A percentile compares a stretch with the other conserved stretches of the same genome.
phyloP scores from a whole-genome alignment of 1,284 basidiomycete genomes.

The Marasmius sp. region DNA sequence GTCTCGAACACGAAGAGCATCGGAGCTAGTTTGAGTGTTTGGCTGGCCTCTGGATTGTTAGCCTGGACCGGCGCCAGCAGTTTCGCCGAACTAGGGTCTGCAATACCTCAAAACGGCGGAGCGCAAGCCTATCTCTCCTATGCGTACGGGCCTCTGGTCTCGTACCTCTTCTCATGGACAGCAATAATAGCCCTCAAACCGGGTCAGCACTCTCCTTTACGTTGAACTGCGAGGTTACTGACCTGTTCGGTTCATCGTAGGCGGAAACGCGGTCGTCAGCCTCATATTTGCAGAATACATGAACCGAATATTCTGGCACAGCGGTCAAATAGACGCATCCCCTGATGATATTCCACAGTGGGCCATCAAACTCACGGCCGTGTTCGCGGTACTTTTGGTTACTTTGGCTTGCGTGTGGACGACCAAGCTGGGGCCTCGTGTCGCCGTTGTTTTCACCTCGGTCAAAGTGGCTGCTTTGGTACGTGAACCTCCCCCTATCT shows the following conservation, averaged over 20 bases:
- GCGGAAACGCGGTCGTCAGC: conserved; percentile 67
- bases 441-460: conserved; percentile 83
- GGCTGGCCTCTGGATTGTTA: conserved; percentile 77
- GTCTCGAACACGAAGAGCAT: conserved; percentile 84
- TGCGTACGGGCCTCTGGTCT: conserved; percentile 83
- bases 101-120: conserved; percentile 86
- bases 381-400: conserved; percentile 70
- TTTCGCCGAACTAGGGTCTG: conserved; percentile 84
- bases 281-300: conserved; percentile 87
- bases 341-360: conserved; percentile 84
- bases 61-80: conserved; percentile 94
- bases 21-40: conserved; percentile 81
- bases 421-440: conserved; percentile 76
- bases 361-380: conserved; percentile 90
- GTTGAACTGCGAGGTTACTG: not conserved
- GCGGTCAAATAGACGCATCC: conserved; percentile 59
- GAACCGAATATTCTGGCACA: conserved; percentile 75
- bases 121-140: conserved; percentile 89
- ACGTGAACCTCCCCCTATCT: not conserved
- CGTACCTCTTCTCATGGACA: conserved; percentile 89
- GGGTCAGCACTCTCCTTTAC: conserved; percentile 40
- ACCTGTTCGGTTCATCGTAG: conserved; percentile 22
- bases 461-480: conserved; percentile 65
- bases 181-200: conserved; percentile 88
- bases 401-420: conserved; percentile 79